Evolutionary conservation across 306 rosid species (phyloP).

Genomic region (Pachyrhizus erosus): DNA sequence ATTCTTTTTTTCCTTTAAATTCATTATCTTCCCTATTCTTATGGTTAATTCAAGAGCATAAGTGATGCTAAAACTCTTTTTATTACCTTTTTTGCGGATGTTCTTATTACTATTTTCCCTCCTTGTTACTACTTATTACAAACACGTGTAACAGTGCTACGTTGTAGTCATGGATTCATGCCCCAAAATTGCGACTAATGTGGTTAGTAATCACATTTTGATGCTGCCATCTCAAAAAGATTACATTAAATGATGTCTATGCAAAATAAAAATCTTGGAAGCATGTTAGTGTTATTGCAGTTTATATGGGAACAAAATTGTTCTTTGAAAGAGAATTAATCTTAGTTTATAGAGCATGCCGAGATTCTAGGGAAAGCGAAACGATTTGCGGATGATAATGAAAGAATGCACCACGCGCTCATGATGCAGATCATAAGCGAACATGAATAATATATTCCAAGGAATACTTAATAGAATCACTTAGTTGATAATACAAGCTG

Average conservation of each 20-base stretch:
- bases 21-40: background rate
- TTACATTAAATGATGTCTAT: background rate
- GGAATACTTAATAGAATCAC: no score
- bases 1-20: background rate
- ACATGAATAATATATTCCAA: slow-evolving; percentile 27
- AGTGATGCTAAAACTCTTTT: background rate
- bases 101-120: background rate
- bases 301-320: background rate
- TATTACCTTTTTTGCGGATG: background rate
- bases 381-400: background rate
- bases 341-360: slow-evolving; percentile 42
- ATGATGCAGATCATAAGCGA: slow-evolving; percentile 28
- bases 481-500: no score
- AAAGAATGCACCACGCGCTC: slow-evolving; percentile 40
- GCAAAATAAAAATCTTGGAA: slow-evolving; percentile 15
- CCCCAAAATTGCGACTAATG: background rate
- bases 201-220: background rate
- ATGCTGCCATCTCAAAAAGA: background rate
- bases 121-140: background rate
- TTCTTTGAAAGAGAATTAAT: background rate
- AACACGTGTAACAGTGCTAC: background rate
- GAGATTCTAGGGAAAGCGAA: slow-evolving; percentile 39
- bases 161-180: background rate
- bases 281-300: background rate
- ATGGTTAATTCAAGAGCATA: background rate